These are phyloP conservation scores for Sesbania bispinosa DNA, from an alignment of 306 rosid species.

Conservation along the genomic window DNA sequence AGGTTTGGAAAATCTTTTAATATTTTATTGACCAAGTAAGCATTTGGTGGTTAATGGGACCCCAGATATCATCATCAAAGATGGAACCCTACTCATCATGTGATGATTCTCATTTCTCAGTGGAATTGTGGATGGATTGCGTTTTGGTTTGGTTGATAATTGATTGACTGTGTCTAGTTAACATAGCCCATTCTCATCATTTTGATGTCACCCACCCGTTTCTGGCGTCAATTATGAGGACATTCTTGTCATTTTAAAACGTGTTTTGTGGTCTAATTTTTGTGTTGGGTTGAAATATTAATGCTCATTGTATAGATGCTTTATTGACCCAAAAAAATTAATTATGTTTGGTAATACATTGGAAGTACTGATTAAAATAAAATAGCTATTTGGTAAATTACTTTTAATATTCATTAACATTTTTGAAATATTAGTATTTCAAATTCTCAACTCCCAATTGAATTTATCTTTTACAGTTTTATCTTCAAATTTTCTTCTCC, in stretches of 20 bases:
- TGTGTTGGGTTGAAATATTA: not conserved
- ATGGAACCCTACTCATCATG: not conserved
- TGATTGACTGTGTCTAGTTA: not conserved
- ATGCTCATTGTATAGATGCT: too few species aligned
- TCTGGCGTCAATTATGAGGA: not conserved
- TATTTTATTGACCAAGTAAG: not conserved
- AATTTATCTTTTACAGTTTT: too few species aligned
- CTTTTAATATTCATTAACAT: too few species aligned
- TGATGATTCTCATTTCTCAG: too few species aligned
- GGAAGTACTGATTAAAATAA: too few species aligned
- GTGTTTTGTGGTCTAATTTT: not conserved
- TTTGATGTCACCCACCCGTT: not conserved
- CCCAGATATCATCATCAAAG: not conserved
- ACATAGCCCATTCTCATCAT: not conserved
- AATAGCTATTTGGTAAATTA: too few species aligned
- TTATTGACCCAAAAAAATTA: too few species aligned
- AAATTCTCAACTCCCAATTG: too few species aligned
- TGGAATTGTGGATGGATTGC: not conserved
- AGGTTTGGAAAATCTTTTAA: not conserved
- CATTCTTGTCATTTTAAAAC: not conserved
- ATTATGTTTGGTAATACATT: too few species aligned
- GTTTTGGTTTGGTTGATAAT: not conserved
- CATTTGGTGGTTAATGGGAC: conserved; percentile 10
- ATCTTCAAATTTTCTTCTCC: too few species aligned
- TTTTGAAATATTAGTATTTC: too few species aligned